Evolutionary conservation across 2,329 filamentous ascomycete species (phyloP).

Genomic region (Hymenoscyphus repandus): DNA sequence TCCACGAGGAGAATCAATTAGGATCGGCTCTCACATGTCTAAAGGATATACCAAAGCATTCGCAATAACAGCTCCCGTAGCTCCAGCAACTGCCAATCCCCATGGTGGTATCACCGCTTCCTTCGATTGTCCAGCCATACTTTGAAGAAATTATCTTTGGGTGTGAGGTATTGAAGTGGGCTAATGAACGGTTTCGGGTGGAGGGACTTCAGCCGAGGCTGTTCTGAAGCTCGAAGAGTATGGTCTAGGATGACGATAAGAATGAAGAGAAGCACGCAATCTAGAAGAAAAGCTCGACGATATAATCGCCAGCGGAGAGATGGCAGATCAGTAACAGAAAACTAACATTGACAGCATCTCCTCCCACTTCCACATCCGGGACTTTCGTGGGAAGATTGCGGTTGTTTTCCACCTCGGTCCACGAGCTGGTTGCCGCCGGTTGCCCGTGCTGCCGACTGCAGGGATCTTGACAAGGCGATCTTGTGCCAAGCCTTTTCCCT

Average conservation of each 20-base stretch:
- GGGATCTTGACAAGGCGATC: neutral
- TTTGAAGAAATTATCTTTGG: neutral
- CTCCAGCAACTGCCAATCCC: constrained; percentile 88
- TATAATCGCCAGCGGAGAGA: neutral
- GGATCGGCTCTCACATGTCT: constrained; percentile 70
- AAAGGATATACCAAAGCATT: constrained; percentile 95
- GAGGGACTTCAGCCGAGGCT: constrained; percentile 12
- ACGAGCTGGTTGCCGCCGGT: neutral
- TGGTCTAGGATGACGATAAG: neutral
- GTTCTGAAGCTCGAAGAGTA: neutral
- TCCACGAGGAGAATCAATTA: neutral
- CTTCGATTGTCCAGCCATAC: constrained; percentile 31
- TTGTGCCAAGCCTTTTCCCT: neutral
- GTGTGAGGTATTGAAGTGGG: neutral
- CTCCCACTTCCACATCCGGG: neutral
- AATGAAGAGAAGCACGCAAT: neutral
- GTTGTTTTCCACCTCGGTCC: constrained; percentile 2
- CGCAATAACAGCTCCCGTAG: constrained; percentile 86
- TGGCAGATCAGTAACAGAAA: neutral
- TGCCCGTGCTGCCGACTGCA: neutral
- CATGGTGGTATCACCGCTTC: constrained; percentile 66
- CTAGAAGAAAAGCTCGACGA: neutral
- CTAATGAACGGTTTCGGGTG: neutral
- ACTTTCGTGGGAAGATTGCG: neutral
- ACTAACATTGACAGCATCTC: neutral